Conservation (phyloP, 257 asterid genomes). For the Salvia splendens region DNA sequence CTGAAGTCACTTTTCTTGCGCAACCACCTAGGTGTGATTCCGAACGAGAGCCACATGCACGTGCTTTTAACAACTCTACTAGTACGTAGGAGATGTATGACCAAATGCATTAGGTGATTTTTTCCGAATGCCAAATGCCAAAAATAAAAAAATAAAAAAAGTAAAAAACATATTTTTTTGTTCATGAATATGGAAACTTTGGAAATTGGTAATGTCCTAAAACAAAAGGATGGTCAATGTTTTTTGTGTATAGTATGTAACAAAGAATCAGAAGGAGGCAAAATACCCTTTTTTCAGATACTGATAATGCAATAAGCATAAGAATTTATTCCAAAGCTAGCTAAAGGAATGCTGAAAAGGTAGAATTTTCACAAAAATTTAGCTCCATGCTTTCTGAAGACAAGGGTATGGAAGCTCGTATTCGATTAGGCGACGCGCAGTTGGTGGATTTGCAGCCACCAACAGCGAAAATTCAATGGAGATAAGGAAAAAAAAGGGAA, state of each 20-base stretch:
- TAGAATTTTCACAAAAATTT: slow-evolving; percentile 38
- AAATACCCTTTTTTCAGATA: slow-evolving; percentile 46
- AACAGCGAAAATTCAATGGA: slow-evolving; percentile 14
- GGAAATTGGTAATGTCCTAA: slow-evolving; percentile 19
- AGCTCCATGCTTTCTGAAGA: slow-evolving; percentile 48
- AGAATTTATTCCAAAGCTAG: slow-evolving; percentile 74
- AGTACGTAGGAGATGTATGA: too few relatives aligned
- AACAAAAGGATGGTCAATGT: slow-evolving; percentile 34
- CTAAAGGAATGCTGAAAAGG: slow-evolving; percentile 43
- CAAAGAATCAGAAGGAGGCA: slow-evolving; percentile 34
- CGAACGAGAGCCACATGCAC: too few relatives aligned
- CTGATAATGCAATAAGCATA: slow-evolving; percentile 50
- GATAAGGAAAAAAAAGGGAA: not conserved
- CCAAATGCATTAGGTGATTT: too few relatives aligned
- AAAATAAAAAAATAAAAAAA: not conserved
- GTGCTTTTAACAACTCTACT: too few relatives aligned
- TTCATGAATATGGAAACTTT: not conserved
- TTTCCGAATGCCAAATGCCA: not conserved
- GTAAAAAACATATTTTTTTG: not conserved
- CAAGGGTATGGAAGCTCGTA: slow-evolving; percentile 40
- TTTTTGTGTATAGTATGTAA: slow-evolving; percentile 38
- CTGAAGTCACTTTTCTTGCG: too few relatives aligned
- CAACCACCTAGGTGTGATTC: too few relatives aligned
- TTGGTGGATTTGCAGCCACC: slow-evolving; percentile 38
- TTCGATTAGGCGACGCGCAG: slow-evolving; percentile 40